Percentiles rank a stretch among this genome's conserved stretches.
phyloP scores from a whole-genome alignment of 225 moss, liverwort and hornwort species.

The Lunularia cruciata region DNA sequence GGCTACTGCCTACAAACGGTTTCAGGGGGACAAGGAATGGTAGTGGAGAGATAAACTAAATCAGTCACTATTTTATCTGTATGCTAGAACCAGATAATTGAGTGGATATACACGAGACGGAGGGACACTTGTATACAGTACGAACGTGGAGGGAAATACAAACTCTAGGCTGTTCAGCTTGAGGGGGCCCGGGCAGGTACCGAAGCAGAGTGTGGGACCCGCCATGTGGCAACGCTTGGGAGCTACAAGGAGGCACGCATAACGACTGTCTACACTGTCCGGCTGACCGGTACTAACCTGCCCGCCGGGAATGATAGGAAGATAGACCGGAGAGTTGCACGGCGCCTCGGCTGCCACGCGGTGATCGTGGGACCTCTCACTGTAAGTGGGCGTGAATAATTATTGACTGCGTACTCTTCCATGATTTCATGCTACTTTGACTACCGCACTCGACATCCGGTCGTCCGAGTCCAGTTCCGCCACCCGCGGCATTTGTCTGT shows the following conservation, averaged over 20 bases:
- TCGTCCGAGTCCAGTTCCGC: neutral
- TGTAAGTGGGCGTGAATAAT: conserved; percentile 15
- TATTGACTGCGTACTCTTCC: conserved; percentile 14
- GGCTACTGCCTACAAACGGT: too few species aligned
- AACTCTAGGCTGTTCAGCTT: neutral
- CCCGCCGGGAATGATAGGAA: conserved; percentile 12
- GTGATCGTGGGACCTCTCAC: conserved; percentile 14
- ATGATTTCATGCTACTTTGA: conserved; percentile 10
- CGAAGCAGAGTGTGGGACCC: neutral
- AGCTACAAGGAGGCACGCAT: conserved; percentile 8
- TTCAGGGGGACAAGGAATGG: too few species aligned
- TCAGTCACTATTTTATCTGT: too few species aligned
- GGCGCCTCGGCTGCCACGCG: conserved; percentile 12
- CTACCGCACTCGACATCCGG: conserved; percentile 2
- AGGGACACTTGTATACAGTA: neutral
- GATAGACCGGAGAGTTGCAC: conserved; percentile 13
- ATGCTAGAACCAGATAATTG: too few species aligned
- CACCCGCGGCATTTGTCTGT: conserved; percentile 1
- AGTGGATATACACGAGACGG: neutral
- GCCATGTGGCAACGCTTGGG: conserved; percentile 1
- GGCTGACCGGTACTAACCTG: conserved; percentile 1
- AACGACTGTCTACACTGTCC: conserved; percentile 6
- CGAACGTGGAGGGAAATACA: neutral
- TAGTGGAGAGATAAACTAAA: too few species aligned
- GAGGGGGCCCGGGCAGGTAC: conserved; percentile 3